Conservation (phyloP, 2,329 filamentous ascomycete species). For the Botrytis paeoniae region DNA sequence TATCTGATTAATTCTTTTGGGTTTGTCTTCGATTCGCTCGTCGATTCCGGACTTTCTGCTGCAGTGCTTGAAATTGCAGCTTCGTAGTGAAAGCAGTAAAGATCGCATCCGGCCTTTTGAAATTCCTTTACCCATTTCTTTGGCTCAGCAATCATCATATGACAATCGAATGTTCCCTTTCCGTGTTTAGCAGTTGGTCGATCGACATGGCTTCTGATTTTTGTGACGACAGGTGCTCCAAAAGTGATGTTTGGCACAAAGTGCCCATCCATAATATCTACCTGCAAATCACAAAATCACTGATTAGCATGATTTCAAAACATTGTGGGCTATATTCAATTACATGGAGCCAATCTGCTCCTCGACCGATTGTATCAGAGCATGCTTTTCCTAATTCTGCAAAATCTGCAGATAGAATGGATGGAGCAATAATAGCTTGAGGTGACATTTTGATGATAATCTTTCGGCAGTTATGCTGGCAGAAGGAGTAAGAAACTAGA, state of each 20-base stretch:
- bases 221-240: constrained; percentile 89
- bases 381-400: constrained; percentile 83
- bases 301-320: neutral
- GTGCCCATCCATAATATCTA: constrained; percentile 98
- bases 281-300: constrained; percentile 35
- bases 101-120: constrained; percentile 86
- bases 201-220: constrained; percentile 84
- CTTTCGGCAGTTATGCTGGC: constrained; percentile 7
- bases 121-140: constrained; percentile 99
- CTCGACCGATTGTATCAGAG: constrained; percentile 76
- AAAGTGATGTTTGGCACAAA: constrained; percentile 99
- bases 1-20: constrained; percentile 84
- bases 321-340: neutral
- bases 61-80: constrained; percentile 81
- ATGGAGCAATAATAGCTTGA: constrained; percentile 90
- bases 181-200: constrained; percentile 66
- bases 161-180: constrained; percentile 95
- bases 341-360: constrained; percentile 65
- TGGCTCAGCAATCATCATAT: constrained; percentile 99
- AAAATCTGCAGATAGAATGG: constrained; percentile 98
- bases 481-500: neutral
- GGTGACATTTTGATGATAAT: constrained; percentile 64
- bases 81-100: constrained; percentile 99
- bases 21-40: constrained; percentile 68
- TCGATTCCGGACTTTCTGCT: constrained; percentile 72